Evolutionary conservation across 2,329 filamentous ascomycete genomes (phyloP), one percentile per base, ranked within the genome.

Genomic region (Monosporascus ibericus): DNA sequence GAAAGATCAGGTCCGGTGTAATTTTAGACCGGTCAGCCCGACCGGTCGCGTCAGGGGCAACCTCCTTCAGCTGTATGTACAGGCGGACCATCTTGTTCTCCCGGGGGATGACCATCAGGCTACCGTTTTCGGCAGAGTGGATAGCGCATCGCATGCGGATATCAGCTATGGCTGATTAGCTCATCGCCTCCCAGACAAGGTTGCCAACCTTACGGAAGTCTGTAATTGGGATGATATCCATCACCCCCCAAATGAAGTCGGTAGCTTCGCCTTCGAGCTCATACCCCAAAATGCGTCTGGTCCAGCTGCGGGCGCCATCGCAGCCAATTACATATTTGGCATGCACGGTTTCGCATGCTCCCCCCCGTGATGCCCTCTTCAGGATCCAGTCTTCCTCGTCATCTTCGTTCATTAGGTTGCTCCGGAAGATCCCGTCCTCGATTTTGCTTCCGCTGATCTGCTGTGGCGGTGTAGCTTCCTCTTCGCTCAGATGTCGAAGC

Each of bases 31-130:
- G 42, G 20, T 46, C 84, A 5, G 76, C 73, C 46, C 75, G 68
- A 40, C 85, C 71, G 49, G 87, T 81, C 7, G 74, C 68, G 3
- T 83, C 75, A 20, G 58, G 60, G 37, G 50, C 53, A 8, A 66
- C 53, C 61, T 72, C 50, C 55, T 63, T 76, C 20, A 85, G 69
- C 61, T 84, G 79, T 47, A 85, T 80, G 56, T 82, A 82, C 6
- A 82, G 62, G 22, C 81, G 72, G 6, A 82, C 78, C 30, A 85
- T 70, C 51, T 76, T 79, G 46, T 79, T 77, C 61, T 85, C 82
- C 8, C 82, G 75, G 0, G 81, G 80, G 27, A 84, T 81, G 0
- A 82, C 71, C 77, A 84, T 80, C 22, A 84, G 64, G 40, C 72
- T 79, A 0, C 81, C 81, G 22, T 5, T 46, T 18, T 71, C 63